These are phyloP conservation scores for Colletotrichum graminicola DNA, from an alignment of 2,329 filamentous ascomycete species.

Conservation along the genomic window DNA sequence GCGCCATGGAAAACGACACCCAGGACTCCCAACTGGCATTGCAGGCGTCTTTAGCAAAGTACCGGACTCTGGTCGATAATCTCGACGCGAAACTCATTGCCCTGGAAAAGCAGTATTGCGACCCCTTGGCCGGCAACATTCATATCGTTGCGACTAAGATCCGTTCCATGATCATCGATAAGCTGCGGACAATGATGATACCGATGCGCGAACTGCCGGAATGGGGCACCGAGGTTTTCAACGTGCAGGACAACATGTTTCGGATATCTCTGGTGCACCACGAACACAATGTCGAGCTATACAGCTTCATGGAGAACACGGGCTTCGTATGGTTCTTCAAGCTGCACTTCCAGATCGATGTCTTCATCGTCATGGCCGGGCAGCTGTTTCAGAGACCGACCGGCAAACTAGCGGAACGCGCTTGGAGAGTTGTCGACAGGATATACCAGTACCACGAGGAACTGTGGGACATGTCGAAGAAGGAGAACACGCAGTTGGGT, in stretches of 20 bases:
- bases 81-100: conserved; percentile 59
- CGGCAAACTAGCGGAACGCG: conserved; percentile 65
- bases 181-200: conserved; percentile 61
- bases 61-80: conserved; percentile 55
- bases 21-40: conserved; percentile 64
- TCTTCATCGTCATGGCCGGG: conserved; percentile 67
- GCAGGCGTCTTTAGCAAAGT: conserved; percentile 54
- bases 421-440: conserved; percentile 62
- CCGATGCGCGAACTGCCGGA: conserved; percentile 62
- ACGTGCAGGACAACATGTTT: conserved; percentile 66
- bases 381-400: conserved; percentile 62
- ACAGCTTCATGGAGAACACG: conserved; percentile 56
- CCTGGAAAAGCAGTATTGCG: conserved; percentile 63
- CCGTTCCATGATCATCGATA: conserved; percentile 61
- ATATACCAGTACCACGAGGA: conserved; percentile 64
- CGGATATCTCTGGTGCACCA: conserved; percentile 63
- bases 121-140: conserved; percentile 64
- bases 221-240: conserved; percentile 63
- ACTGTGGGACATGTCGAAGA: conserved; percentile 62
- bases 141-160: conserved; percentile 64
- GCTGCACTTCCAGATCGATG: conserved; percentile 67
- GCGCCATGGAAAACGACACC: conserved; percentile 52
- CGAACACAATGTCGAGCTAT: conserved; percentile 61
- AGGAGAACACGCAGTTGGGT: conserved; percentile 59
- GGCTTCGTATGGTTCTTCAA: conserved; percentile 69